phyloP scores from a whole-genome alignment of 2,329 filamentous ascomycete species.

The Nemania sp. region DNA sequence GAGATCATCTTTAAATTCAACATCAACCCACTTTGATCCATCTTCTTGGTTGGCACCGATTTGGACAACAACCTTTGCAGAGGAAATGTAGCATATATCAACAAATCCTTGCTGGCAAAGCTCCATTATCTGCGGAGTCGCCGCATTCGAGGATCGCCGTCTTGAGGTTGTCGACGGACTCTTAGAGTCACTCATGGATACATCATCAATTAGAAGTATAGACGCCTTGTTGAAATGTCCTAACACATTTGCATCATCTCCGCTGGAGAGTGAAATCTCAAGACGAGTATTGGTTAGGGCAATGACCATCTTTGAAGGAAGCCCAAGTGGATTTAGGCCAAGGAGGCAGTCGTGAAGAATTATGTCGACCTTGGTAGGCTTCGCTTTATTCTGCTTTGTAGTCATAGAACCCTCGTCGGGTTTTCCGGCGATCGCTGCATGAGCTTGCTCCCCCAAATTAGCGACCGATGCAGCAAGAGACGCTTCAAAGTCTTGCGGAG shows the following conservation, averaged over 20 bases:
- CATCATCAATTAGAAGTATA: slow-evolving; percentile 84
- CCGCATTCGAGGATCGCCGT: slow-evolving; percentile 53
- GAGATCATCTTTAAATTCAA: slow-evolving; percentile 87
- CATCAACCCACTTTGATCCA: slow-evolving; percentile 75
- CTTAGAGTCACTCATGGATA: slow-evolving; percentile 57
- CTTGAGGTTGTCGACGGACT: slow-evolving; percentile 56
- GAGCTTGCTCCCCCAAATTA: slow-evolving; percentile 75
- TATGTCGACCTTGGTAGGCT: slow-evolving; percentile 77
- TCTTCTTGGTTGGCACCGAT: slow-evolving; percentile 67
- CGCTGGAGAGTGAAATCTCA: slow-evolving; percentile 73
- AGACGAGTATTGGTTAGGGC: slow-evolving; percentile 83
- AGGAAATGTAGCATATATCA: slow-evolving; percentile 86
- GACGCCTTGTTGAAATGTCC: slow-evolving; percentile 83
- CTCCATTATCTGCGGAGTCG: slow-evolving; percentile 65
- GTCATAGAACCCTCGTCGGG: slow-evolving; percentile 29
- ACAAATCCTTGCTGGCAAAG: slow-evolving; percentile 80
- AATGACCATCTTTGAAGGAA: slow-evolving; percentile 80
- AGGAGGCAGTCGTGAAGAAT: slow-evolving; percentile 83
- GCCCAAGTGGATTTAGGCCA: slow-evolving; percentile 83
- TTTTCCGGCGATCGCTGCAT: slow-evolving; percentile 59
- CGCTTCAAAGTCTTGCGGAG: slow-evolving; percentile 78
- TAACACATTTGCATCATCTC: slow-evolving; percentile 71
- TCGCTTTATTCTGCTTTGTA: slow-evolving; percentile 53
- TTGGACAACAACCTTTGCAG: slow-evolving; percentile 76
- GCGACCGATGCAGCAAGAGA: slow-evolving; percentile 84